A percentile compares a stretch with the other conserved stretches of the same genome.
phyloP scores from a whole-genome alignment of 148 eudicot species.

The Dysphania ambrosioides region DNA sequence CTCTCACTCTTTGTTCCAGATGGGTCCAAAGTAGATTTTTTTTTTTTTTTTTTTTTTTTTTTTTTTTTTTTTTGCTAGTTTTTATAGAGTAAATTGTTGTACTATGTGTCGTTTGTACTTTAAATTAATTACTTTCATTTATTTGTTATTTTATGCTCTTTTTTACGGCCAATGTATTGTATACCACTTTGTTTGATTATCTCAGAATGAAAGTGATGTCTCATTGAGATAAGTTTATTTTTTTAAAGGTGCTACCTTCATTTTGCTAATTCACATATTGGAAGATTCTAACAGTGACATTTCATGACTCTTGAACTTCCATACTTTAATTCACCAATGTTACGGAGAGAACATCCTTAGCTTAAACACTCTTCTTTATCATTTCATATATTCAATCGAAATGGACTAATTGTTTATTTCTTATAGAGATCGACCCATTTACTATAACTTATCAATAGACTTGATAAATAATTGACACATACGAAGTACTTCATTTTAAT shows the following conservation, averaged over 20 bases:
- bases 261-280: neutral
- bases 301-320: neutral
- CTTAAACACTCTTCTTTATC: no score
- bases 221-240: slow-evolving; percentile 9
- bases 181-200: neutral
- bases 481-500: no score
- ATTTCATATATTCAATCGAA: no score
- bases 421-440: no score
- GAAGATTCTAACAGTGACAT: neutral
- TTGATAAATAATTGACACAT: no score
- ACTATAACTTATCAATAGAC: no score
- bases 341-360: no score
- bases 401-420: no score
- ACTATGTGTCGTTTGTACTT: neutral
- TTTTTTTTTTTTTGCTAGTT: no score
- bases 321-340: no score
- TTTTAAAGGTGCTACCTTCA: slow-evolving; percentile 1
- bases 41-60: no score
- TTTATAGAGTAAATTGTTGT: slow-evolving; percentile 9
- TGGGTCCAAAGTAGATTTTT: slow-evolving; percentile 23
- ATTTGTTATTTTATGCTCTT: neutral
- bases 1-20: neutral
- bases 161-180: slow-evolving; percentile 3
- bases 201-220: slow-evolving; percentile 17
- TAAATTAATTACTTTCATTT: neutral